A percentile compares a stretch with the other conserved stretches of the same genome.
Conservation (phyloP, 2,329 filamentous ascomycete genomes). For the Pseudogymnoascus sp. region DNA sequence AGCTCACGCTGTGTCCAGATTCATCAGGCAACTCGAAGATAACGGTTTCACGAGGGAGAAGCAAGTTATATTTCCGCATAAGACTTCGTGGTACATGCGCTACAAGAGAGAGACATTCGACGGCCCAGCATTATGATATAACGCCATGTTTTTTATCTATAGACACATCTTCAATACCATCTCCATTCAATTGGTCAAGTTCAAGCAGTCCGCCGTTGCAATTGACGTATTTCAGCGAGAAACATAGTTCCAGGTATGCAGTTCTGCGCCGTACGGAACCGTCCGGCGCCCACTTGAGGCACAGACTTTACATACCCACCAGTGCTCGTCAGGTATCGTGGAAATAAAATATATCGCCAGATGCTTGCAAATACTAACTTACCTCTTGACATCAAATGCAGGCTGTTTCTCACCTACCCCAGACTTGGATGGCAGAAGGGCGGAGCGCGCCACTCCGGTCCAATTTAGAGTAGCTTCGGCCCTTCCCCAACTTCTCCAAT, state of each 20-base stretch:
- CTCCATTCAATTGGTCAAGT: neutral
- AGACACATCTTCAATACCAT: neutral
- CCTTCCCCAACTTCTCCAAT: neutral
- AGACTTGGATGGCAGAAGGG: neutral
- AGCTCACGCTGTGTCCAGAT: slow-evolving; percentile 43
- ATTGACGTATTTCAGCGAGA: neutral
- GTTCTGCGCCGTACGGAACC: neutral
- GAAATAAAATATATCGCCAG: neutral
- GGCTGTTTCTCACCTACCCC: neutral
- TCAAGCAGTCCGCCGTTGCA: neutral
- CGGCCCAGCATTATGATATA: slow-evolving; percentile 44
- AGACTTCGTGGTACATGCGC: slow-evolving; percentile 81
- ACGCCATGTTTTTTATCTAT: neutral
- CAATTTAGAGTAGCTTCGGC: neutral
- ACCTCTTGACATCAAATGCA: neutral
- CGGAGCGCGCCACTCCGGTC: neutral
- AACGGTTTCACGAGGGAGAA: slow-evolving; percentile 80
- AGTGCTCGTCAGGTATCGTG: neutral
- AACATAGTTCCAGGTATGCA: neutral
- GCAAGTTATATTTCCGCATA: slow-evolving; percentile 83
- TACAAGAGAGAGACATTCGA: slow-evolving; percentile 75
- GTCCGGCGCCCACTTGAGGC: too few species aligned
- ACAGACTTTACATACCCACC: neutral
- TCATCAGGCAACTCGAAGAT: slow-evolving; percentile 60
- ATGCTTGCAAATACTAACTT: neutral